Base-by-base conservation (phyloP, 2,329 filamentous ascomycete genomes). In the Calonectria pseudoreteaudii region DNA sequence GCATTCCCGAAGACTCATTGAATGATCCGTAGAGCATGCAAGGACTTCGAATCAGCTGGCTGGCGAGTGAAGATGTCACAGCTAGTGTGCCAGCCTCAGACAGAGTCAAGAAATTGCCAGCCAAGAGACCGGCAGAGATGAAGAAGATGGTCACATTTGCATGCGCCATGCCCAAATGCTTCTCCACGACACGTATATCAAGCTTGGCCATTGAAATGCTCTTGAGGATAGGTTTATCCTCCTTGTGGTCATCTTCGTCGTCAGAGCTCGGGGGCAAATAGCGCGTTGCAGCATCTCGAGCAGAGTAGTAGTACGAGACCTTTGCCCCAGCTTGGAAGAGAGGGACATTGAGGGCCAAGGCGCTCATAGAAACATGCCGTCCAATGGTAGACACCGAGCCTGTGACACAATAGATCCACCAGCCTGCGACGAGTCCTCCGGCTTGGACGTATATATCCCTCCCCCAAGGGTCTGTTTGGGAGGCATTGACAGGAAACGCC, bases 391-490 rank as follows among this genome's bases (percentile, higher is more conserved):
- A 18, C 8, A 34, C 58, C n/a, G 56, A 53, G 7, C 13, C 64
- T 16, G 58, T 64, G 11, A 60, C 65, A 11, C 34, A 30, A 20
- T 34, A 60, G 5, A 49, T 36, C 69, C 62, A 79, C 9, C 58
- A 31, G 0, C 31, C 68, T 2, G 75, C 38, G 10, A 73, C 41
- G 14, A 74, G 30, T 8, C 74, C 38, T 0, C 75, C 77, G n/a
- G 72, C 62, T 26, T 74, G 71, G 8, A 80, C 66, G 26, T 80
- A 79, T 3, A 72, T 62, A 20, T 75, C 74, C 10, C 38, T 60
- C 18, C 79, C 76, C 77, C 77, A 80, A 9, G 77, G 75, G 38
- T 80, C 71, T 11, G 62, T 70, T 20, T 49, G n/a, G 4, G 56
- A 65, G 13, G 53, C 66, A 28, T 70, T 65, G n/a, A 65, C 31